Conservation (phyloP, 75 land plant genomes). For the Cryptomeria japonica region DNA sequence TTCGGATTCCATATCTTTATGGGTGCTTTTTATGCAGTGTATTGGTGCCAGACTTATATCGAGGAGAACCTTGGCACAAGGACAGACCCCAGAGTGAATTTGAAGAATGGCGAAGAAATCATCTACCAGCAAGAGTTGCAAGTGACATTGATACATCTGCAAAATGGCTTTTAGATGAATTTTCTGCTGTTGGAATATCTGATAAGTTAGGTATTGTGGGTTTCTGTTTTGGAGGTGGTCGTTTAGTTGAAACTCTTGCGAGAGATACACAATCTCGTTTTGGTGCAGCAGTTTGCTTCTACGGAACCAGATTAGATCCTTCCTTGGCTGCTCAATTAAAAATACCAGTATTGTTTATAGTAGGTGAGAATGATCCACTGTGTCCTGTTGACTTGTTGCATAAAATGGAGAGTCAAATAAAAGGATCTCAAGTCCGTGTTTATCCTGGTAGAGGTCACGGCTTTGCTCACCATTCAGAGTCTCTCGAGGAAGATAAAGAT, state of each 20-base stretch:
- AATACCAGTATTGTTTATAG: conserved; percentile 70
- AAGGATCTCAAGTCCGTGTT: conserved; percentile 47
- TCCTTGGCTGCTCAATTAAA: conserved; percentile 44
- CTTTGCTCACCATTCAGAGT: conserved; percentile 70
- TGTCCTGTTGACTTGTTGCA: conserved; percentile 45
- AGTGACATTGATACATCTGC: conserved; percentile 56
- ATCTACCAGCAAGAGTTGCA: conserved; percentile 41
- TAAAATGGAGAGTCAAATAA: conserved; percentile 37
- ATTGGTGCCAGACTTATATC: conserved; percentile 82
- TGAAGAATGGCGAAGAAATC: conserved; percentile 51
- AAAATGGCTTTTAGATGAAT: conserved; percentile 66
- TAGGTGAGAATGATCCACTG: conserved; percentile 73
- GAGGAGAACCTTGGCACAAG: conserved; percentile 73
- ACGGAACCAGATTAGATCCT: conserved; percentile 63
- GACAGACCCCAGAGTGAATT: conserved; percentile 28
- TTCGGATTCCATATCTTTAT: background rate
- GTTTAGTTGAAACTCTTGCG: conserved; percentile 55
- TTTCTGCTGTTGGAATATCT: conserved; percentile 52
- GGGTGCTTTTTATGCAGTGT: conserved; percentile 56
- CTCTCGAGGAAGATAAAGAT: conserved; percentile 81
- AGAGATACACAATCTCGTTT: conserved; percentile 38
- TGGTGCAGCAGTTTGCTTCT: conserved; percentile 74
- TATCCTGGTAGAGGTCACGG: conserved; percentile 81
- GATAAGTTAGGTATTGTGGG: conserved; percentile 72
- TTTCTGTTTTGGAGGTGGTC: conserved; percentile 82